Conservation (phyloP, 257 asterid species). For the Solanum pimpinellifolium region DNA sequence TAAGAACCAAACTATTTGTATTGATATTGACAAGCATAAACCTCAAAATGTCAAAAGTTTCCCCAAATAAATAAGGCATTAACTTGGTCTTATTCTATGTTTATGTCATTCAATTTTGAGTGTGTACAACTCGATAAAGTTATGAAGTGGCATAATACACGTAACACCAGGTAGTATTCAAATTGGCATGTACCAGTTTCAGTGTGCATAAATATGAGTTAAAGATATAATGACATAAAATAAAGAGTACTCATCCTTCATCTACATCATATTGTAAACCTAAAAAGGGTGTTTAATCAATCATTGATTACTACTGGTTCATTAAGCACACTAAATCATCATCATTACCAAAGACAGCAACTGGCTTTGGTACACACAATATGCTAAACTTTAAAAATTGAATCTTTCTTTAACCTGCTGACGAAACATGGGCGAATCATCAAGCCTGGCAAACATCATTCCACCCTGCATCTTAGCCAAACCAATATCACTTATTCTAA, state of each 20-base stretch:
- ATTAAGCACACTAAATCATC: not conserved
- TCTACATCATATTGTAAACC: not conserved
- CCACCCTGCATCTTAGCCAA: conserved; percentile 38
- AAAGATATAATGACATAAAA: not conserved
- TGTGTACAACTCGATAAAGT: not conserved
- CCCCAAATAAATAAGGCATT: not conserved
- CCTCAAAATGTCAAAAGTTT: not conserved
- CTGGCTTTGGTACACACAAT: not conserved
- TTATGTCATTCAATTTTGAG: not conserved
- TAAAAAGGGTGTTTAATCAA: not conserved
- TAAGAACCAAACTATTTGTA: not conserved
- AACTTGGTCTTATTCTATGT: not conserved
- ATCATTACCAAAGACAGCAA: not conserved
- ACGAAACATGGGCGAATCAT: conserved; percentile 96
- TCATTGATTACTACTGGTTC: not conserved
- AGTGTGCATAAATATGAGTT: too few relatives aligned
- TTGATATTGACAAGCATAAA: not conserved
- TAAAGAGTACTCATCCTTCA: not conserved
- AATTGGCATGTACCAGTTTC: not conserved
- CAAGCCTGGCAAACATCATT: conserved; percentile 62
- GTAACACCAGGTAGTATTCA: not conserved
- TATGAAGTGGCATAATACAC: not conserved
- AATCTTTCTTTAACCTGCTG: conserved; percentile 49
- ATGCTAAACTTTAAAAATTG: not conserved
- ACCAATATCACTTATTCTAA: not conserved